Percentiles rank a stretch among this genome's conserved stretches.
Conservation (phyloP, 1,284 basidiomycete genomes). For the Neolentinus lepideus region DNA sequence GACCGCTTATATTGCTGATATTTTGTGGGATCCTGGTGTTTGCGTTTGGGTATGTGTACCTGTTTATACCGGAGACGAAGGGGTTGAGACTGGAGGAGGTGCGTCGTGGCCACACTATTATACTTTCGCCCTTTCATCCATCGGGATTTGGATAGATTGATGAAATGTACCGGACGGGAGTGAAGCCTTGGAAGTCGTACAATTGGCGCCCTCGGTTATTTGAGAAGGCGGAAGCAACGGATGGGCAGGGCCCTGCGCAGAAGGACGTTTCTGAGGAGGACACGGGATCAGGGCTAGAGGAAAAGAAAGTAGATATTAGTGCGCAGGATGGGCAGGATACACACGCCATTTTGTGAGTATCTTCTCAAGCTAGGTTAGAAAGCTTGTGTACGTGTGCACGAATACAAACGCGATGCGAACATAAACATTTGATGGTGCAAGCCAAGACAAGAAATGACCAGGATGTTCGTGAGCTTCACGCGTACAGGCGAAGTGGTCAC, state of each 20-base stretch:
- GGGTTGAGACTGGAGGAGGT: constrained; percentile 65
- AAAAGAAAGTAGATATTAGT: background rate
- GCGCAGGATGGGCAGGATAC: too few relatives aligned
- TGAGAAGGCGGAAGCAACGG: constrained; percentile 9
- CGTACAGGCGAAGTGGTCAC: too few relatives aligned
- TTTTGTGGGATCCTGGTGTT: constrained; percentile 73
- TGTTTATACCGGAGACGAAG: constrained; percentile 74
- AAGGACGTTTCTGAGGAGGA: background rate
- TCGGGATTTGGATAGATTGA: constrained; percentile 35
- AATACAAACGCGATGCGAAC: too few relatives aligned
- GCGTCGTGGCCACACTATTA: background rate
- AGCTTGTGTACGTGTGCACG: too few relatives aligned
- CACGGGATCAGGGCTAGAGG: background rate
- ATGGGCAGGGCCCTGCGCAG: background rate
- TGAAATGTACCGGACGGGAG: constrained; percentile 59
- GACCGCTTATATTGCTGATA: constrained; percentile 71
- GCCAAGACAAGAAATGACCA: too few relatives aligned
- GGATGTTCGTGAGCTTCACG: too few relatives aligned
- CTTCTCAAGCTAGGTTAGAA: too few relatives aligned
- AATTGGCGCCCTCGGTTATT: constrained; percentile 43
- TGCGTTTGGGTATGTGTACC: constrained; percentile 59
- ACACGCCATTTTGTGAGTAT: too few relatives aligned
- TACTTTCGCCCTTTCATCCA: background rate
- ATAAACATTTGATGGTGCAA: too few relatives aligned
- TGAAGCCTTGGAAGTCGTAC: constrained; percentile 60